Conservation (phyloP, 257 asterid species). For the Coffea canephora region DNA sequence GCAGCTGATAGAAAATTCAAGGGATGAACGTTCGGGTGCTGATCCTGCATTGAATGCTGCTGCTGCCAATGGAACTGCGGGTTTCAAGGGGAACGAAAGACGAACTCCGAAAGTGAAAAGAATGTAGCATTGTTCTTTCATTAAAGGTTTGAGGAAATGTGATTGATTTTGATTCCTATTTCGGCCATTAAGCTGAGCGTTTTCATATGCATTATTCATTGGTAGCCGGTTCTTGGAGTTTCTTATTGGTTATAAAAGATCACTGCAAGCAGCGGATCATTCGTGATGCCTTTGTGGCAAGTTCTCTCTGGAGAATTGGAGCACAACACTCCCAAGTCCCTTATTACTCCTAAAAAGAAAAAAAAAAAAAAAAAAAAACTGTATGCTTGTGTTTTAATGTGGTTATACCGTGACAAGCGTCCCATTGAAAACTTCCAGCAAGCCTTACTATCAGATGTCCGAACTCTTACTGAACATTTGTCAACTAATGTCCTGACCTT, state of each 20-base stretch:
- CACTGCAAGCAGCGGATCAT: not conserved
- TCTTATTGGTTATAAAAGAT: not conserved
- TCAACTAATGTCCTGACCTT: not conserved
- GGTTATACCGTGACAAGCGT: not conserved
- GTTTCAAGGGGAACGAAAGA: not conserved
- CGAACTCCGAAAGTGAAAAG: not conserved
- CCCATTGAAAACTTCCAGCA: no score
- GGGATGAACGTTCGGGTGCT: conserved; percentile 14
- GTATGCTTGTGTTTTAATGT: not conserved
- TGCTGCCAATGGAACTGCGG: not conserved
- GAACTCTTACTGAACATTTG: not conserved
- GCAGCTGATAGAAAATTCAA: conserved; percentile 28
- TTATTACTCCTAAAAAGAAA: no score
- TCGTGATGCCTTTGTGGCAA: not conserved
- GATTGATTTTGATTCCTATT: not conserved
- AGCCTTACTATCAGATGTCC: not conserved
- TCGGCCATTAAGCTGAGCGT: not conserved
- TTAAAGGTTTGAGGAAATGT: not conserved
- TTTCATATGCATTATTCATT: not conserved
- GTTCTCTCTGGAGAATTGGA: not conserved
- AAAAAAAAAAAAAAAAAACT: not conserved
- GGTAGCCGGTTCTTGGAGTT: not conserved
- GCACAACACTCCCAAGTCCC: not conserved
- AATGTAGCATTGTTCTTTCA: not conserved
- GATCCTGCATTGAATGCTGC: not conserved